phyloP scores from a whole-genome alignment of 2,329 filamentous ascomycete species.

The Dactylonectria macrodidyma region DNA sequence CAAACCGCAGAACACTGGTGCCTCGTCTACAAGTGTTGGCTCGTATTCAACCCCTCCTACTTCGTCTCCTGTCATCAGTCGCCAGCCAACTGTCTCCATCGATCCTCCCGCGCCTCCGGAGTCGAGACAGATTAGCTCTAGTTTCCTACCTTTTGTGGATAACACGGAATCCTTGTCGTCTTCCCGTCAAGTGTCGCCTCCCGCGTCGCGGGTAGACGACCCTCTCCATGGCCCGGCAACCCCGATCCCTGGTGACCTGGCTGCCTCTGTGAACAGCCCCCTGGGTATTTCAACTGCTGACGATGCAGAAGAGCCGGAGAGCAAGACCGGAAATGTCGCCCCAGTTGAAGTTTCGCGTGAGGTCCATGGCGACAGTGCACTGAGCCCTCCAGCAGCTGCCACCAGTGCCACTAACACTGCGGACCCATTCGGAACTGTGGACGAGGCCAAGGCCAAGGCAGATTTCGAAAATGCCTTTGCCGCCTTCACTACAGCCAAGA shows the following conservation, averaged over 20 bases:
- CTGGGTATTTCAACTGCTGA: constrained; percentile 57
- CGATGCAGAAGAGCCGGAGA: constrained; percentile 48
- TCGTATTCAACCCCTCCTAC: constrained; percentile 69
- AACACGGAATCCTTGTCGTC: constrained; percentile 80
- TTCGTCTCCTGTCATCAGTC: constrained; percentile 76
- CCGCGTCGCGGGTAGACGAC: constrained; percentile 71
- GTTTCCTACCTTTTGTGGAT: constrained; percentile 79
- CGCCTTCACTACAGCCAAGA: constrained; percentile 74
- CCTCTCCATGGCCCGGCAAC: constrained; percentile 51
- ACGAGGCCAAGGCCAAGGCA: constrained; percentile 77
- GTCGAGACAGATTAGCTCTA: constrained; percentile 83
- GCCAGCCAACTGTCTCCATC: constrained; percentile 69
- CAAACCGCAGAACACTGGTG: constrained; percentile 71
- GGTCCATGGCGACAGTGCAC: constrained; percentile 36
- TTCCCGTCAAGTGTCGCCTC: constrained; percentile 83
- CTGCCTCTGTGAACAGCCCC: constrained; percentile 37
- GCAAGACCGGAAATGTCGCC: constrained; percentile 46
- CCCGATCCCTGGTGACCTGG: constrained; percentile 45
- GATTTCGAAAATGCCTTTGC: constrained; percentile 91
- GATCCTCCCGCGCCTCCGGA: constrained; percentile 77
- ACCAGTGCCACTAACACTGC: constrained; percentile 37
- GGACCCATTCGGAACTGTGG: constrained; percentile 68
- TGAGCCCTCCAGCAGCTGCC: constrained; percentile 40
- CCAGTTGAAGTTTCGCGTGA: constrained; percentile 47
- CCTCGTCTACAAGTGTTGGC: constrained; percentile 66